Evolutionary conservation across 2,329 filamentous ascomycete species (phyloP), one percentile per base, ranked within the genome.

Genomic region (Colletotrichum ledebouriae): DNA sequence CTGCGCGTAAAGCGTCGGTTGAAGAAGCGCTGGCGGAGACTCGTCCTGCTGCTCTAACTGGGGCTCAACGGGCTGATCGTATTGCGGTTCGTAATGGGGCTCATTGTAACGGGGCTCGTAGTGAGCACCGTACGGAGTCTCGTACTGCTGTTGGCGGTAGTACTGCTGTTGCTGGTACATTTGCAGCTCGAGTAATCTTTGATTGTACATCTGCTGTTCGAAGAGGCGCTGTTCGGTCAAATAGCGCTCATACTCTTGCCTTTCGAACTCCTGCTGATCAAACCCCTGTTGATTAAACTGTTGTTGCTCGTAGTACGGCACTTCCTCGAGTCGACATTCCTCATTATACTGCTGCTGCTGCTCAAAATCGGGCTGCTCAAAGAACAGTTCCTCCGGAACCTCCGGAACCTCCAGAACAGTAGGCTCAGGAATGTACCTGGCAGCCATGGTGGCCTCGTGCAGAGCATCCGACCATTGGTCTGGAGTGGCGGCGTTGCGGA

Each of bases 381-480:
- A 20, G 34, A 41, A 41, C 34, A 9, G 33, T 29, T 50, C 44
- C 33, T 41, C 20, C 11, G 47, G 13, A 34, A n/a, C 20, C 29
- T 42, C 56, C 37, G 10, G 29, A 20, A n/a, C 20, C 29, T 42
- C 56, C 37, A 6, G 29, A 20, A 39, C 53, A 7, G 37, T 22
- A 13, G 33, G 42, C 42, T 56, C 20, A 13, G 49, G 22, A n/a
- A 20, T 17, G 58, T 42, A 15, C 13, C 15, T 25, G 33, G 17
- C 29, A 15, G 37, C 41, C 47, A 57, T 34, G 39, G 46, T 46
- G 62, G 44, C 75, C 13, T 59, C 76, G 33, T 69, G 41, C 15
- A 71, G 59, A 12, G 72, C 74, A 44, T 56, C 49, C 17, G 67
- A 44, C 63, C 73, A 72, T 13, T 67, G 37, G 6, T 50, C 56